phyloP scores from a whole-genome alignment of 192 early-diverging fungal species.

The Coemansia interrupta region DNA sequence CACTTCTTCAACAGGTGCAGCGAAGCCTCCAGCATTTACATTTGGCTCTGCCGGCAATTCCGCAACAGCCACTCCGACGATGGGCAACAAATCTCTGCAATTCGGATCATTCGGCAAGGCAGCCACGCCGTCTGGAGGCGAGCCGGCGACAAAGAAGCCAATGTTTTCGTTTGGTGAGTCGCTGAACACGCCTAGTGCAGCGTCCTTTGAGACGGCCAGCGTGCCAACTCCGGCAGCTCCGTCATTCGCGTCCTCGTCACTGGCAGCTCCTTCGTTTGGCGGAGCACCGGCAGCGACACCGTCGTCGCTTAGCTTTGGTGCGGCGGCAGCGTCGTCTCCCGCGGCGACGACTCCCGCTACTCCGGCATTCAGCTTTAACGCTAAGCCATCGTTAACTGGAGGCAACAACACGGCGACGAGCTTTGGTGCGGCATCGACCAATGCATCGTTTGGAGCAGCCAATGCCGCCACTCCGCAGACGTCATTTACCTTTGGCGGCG shows the following conservation, averaged over 20 bases:
- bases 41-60: not conserved
- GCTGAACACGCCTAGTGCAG: conserved; percentile 42
- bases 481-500: conserved; percentile 4
- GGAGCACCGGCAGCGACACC: conserved; percentile 29
- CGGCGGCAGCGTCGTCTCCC: conserved; percentile 21
- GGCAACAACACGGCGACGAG: conserved; percentile 10
- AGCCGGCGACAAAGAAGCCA: conserved; percentile 23
- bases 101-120: conserved; percentile 4
- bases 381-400: conserved; percentile 11
- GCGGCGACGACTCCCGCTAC: conserved; percentile 30
- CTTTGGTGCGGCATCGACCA: conserved; percentile 22
- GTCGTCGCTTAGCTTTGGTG: conserved; percentile 33
- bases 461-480: conserved; percentile 1
- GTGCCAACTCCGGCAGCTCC: conserved; percentile 33
- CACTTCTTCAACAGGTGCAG: conserved; percentile 6
- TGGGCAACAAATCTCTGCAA: conserved; percentile 11
- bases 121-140: not conserved
- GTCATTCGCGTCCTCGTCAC: conserved; percentile 20
- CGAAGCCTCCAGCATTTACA: conserved; percentile 6
- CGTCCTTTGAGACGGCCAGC: conserved; percentile 34
- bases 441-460: not conserved
- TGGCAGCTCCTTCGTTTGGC: conserved; percentile 25
- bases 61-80: not conserved
- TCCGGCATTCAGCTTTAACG: conserved; percentile 19
- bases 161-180: conserved; percentile 20